phyloP scores from a whole-genome alignment of 305 asterid species.

The Ilex paraguariensis region DNA sequence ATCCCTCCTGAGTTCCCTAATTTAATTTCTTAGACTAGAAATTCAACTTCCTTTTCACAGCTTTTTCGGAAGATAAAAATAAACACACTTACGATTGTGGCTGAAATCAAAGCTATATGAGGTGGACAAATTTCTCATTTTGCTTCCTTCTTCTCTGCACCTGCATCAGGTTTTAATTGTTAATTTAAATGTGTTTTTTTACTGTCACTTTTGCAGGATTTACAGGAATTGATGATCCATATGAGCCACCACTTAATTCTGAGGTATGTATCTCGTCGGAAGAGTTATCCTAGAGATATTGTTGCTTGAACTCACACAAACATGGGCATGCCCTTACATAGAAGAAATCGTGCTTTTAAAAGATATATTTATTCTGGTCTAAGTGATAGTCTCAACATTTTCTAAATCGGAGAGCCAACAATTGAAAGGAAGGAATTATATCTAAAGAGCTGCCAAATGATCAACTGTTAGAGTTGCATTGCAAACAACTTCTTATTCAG shows the following conservation, averaged over 20 bases:
- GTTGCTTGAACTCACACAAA: background rate
- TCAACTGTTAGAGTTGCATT: too few relatives aligned
- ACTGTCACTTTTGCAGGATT: conserved; percentile 51
- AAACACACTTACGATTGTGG: background rate
- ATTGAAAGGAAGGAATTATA: too few relatives aligned
- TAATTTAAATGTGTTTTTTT: background rate
- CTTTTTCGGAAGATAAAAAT: background rate
- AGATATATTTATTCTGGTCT: background rate
- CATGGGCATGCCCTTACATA: background rate
- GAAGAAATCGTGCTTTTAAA: background rate
- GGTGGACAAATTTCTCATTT: background rate
- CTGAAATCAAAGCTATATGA: background rate
- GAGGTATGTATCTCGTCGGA: conserved; percentile 41
- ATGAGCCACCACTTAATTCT: conserved; percentile 70
- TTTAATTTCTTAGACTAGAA: too few relatives aligned
- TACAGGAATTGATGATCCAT: conserved; percentile 93
- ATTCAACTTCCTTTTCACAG: too few relatives aligned
- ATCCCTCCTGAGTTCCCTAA: too few relatives aligned
- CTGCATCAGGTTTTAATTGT: background rate
- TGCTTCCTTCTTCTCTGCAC: background rate
- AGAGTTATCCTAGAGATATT: background rate
- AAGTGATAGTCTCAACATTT: background rate
- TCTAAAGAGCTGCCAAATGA: too few relatives aligned
- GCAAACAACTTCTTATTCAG: too few relatives aligned
- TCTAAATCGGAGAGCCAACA: background rate